Conservation (phyloP, 352 stramenopile species). For the Plasmopara muralis region DNA sequence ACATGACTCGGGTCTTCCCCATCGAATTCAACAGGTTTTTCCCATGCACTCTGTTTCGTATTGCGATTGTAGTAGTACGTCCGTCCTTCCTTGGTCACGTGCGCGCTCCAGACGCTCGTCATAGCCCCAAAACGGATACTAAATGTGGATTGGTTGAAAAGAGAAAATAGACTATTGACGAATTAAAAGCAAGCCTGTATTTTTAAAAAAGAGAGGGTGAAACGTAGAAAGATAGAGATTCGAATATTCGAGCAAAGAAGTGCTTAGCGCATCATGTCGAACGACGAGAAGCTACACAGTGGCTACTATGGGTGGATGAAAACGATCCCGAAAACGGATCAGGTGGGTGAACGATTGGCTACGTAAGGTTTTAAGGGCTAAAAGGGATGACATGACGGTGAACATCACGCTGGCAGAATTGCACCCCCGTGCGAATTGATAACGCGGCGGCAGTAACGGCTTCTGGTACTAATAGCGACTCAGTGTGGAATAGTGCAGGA, state of each 20-base stretch:
- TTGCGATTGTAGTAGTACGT: constrained; percentile 86
- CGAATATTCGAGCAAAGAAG: constrained; percentile 18
- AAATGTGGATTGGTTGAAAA: background rate
- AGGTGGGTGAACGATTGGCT: constrained; percentile 22
- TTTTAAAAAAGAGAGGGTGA: too few relatives aligned
- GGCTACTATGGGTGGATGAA: constrained; percentile 88
- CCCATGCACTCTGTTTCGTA: constrained; percentile 85
- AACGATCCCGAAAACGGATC: constrained; percentile 71
- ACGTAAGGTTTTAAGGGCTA: too few relatives aligned
- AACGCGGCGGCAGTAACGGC: constrained; percentile 13
- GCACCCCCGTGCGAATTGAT: constrained; percentile 70
- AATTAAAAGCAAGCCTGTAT: constrained; percentile 7
- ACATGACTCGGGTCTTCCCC: constrained; percentile 24
- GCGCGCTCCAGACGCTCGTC: constrained; percentile 69
- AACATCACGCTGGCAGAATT: constrained; percentile 44
- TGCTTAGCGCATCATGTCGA: constrained; percentile 27
- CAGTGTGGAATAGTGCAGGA: constrained; percentile 68
- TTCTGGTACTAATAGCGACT: constrained; percentile 19
- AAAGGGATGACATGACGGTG: background rate
- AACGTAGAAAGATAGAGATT: constrained; percentile 11
- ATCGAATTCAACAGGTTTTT: constrained; percentile 76
- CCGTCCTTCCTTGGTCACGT: constrained; percentile 80
- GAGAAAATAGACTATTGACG: constrained; percentile 8
- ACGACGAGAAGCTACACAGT: constrained; percentile 71
- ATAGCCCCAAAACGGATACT: constrained; percentile 3